phyloP scores from a whole-genome alignment of 495 filamentous ascomycete species.

The Cudoniella acicularis region DNA sequence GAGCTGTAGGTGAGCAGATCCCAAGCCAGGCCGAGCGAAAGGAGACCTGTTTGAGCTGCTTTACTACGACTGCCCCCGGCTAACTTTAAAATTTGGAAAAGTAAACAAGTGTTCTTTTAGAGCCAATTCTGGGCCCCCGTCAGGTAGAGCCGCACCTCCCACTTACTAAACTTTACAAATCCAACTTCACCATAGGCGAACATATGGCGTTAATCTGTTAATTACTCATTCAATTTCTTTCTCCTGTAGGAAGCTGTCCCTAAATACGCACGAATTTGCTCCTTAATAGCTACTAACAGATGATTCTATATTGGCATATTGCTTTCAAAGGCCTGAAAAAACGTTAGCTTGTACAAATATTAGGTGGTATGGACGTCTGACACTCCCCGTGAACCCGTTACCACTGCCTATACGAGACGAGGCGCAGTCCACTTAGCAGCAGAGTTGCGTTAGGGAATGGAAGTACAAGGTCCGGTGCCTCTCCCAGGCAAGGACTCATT shows the following conservation, averaged over 20 bases:
- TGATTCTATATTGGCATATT: not conserved
- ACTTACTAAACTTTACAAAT: not conserved
- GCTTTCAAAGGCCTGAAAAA: too few relatives aligned
- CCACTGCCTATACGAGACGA: not conserved
- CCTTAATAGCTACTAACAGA: not conserved
- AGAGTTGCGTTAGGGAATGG: not conserved
- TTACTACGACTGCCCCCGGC: too few relatives aligned
- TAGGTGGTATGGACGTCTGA: not conserved
- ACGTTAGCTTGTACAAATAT: not conserved
- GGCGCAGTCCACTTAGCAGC: not conserved
- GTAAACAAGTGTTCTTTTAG: too few relatives aligned
- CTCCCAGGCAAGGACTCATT: too few relatives aligned
- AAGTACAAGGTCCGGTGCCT: not conserved
- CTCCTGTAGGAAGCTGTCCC: not conserved
- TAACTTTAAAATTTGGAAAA: too few relatives aligned
- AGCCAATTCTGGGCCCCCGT: slow-evolving; percentile 1
- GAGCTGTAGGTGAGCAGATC: too few relatives aligned
- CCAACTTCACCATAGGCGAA: not conserved
- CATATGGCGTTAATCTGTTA: not conserved
- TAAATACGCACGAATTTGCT: not conserved
- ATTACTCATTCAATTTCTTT: not conserved
- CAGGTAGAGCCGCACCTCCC: not conserved
- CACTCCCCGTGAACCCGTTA: not conserved
- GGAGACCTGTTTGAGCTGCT: too few relatives aligned
- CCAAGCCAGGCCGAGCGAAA: too few relatives aligned